phyloP scores from a whole-genome alignment of 2,329 filamentous ascomycete species.

The Ceratocystis huliohia region DNA sequence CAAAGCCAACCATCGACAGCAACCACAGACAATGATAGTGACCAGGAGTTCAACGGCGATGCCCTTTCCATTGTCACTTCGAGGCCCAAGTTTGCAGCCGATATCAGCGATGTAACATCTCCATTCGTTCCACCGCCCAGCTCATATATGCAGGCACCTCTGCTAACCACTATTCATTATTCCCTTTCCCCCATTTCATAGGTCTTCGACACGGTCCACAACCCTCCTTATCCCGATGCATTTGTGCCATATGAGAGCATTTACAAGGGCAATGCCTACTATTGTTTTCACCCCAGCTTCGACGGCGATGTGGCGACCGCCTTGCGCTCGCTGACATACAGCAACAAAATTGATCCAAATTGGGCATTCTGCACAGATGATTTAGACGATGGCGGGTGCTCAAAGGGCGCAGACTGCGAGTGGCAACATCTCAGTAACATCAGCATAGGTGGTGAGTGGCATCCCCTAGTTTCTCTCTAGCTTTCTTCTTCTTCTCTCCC shows the following conservation, averaged over 20 bases:
- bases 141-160: background rate
- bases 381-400: slow-evolving; percentile 55
- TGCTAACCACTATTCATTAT: background rate
- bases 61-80: background rate
- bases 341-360: slow-evolving; percentile 70
- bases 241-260: slow-evolving; percentile 65
- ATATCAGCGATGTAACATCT: slow-evolving; percentile 17
- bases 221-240: slow-evolving; percentile 16
- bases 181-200: background rate
- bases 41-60: background rate
- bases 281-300: slow-evolving; percentile 77
- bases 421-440: slow-evolving; percentile 70
- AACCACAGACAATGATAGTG: background rate
- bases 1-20: background rate
- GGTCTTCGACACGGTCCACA: slow-evolving; percentile 14
- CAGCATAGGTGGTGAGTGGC: slow-evolving; percentile 58
- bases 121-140: background rate
- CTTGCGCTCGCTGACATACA: slow-evolving; percentile 83
- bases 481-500: background rate
- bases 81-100: slow-evolving; percentile 1
- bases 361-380: slow-evolving; percentile 67
- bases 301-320: slow-evolving; percentile 57
- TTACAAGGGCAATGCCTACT: slow-evolving; percentile 70
- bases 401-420: slow-evolving; percentile 53
- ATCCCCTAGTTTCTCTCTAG: slow-evolving; percentile 15